Percentiles rank a stretch among this genome's conserved stretches.
Evolutionary conservation across 441 rosid genomes (phyloP).

Genomic region (Gossypium trilobum): DNA sequence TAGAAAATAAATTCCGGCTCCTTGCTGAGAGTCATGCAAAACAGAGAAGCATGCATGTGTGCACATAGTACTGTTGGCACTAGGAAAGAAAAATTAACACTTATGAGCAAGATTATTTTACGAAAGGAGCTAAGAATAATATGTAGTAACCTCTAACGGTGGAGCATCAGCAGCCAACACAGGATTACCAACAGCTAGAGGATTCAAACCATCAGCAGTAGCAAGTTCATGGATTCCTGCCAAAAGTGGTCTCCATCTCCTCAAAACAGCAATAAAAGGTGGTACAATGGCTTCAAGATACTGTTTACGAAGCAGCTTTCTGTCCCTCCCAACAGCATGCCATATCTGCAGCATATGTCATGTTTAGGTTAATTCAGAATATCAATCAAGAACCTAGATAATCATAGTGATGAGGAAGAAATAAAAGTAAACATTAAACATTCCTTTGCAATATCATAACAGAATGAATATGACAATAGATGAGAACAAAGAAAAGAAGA

Average conservation of each 20-base stretch:
- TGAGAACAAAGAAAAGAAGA: slow-evolving; percentile 19
- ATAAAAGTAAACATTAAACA: neutral
- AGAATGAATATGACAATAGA: slow-evolving; percentile 13
- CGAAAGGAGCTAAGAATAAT: slow-evolving; percentile 13
- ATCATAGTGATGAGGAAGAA: slow-evolving; percentile 11
- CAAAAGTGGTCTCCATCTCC: slow-evolving; percentile 96
- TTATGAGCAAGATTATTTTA: slow-evolving; percentile 10
- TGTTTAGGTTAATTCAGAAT: neutral
- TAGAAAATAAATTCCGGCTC: neutral
- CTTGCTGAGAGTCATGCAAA: neutral
- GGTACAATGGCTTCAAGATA: slow-evolving; percentile 91
- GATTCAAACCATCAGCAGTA: slow-evolving; percentile 93
- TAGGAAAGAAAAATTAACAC: slow-evolving; percentile 16
- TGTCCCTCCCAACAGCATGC: slow-evolving; percentile 88
- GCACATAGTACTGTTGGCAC: neutral
- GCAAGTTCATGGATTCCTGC: slow-evolving; percentile 98
- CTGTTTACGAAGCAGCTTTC: slow-evolving; percentile 76
- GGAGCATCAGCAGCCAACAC: slow-evolving; percentile 91
- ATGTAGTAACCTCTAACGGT: slow-evolving; percentile 67
- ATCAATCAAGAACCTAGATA: slow-evolving; percentile 18
- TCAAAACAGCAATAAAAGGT: slow-evolving; percentile 87
- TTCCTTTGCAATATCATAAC: slow-evolving; percentile 11
- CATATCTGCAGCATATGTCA: slow-evolving; percentile 50
- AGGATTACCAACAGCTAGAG: slow-evolving; percentile 85
- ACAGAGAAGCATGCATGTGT: neutral